These are phyloP conservation scores for Areca catechu DNA, from an alignment of 176 grass and related monocot genomes.

Conservation along the genomic window DNA sequence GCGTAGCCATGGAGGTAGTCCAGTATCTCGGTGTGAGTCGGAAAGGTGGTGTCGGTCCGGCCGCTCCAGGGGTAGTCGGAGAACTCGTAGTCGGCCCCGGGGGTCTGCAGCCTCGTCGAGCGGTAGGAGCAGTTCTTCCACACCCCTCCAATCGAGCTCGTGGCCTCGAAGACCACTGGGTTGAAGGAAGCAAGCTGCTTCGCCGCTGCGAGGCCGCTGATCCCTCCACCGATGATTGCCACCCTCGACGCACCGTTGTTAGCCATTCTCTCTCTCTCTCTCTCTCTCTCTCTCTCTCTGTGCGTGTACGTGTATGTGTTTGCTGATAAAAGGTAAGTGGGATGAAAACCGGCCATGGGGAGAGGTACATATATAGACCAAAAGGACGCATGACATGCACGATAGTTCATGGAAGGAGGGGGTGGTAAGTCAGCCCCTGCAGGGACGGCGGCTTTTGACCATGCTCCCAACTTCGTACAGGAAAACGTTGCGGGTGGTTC, in stretches of 20 bases:
- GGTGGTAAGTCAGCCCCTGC: too few relatives aligned
- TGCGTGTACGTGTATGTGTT: too few relatives aligned
- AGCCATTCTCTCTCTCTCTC: conserved; percentile 1
- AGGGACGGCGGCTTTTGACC: too few relatives aligned
- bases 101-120: conserved; percentile 80
- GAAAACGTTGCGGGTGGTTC: too few relatives aligned
- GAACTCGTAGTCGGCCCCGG: conserved; percentile 89
- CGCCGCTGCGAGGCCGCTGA: conserved; percentile 75
- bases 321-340: too few relatives aligned
- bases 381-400: too few relatives aligned
- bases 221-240: conserved; percentile 82
- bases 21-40: conserved; percentile 64
- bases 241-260: conserved; percentile 37
- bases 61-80: conserved; percentile 72
- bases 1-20: conserved; percentile 87
- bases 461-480: too few relatives aligned
- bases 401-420: too few relatives aligned
- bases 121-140: conserved; percentile 89
- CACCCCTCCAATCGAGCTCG: conserved; percentile 60
- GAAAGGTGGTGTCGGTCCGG: conserved; percentile 76
- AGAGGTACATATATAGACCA: too few relatives aligned
- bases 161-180: conserved; percentile 81
- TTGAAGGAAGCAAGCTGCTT: conserved; percentile 65
- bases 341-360: too few relatives aligned
- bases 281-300: neutral